Conservation (phyloP, 2,329 filamentous ascomycete genomes). For the Rutstroemia sp. region DNA sequence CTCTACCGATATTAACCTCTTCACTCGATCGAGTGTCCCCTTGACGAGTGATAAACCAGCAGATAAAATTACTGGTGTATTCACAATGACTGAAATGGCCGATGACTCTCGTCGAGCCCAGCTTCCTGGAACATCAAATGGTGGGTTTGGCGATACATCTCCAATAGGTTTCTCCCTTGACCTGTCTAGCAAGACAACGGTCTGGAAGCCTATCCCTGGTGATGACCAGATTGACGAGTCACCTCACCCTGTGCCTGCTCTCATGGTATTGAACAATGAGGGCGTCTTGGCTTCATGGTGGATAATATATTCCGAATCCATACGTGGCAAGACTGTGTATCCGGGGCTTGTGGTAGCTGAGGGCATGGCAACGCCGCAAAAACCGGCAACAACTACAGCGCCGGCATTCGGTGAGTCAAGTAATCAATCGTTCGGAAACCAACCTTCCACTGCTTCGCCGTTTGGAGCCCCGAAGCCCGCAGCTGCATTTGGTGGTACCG, state of each 20-base stretch:
- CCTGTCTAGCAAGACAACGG: conserved; percentile 72
- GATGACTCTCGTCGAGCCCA: conserved; percentile 70
- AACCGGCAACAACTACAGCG: conserved; percentile 13
- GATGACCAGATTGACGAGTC: conserved; percentile 71
- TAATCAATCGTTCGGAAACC: conserved; percentile 10
- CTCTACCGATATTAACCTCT: conserved; percentile 68
- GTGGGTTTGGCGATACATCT: conserved; percentile 61
- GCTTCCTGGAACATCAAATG: conserved; percentile 56
- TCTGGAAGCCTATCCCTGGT: conserved; percentile 67
- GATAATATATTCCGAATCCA: conserved; percentile 82
- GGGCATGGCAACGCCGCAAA: conserved; percentile 19
- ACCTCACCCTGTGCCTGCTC: conserved; percentile 69
- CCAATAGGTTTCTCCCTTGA: conserved; percentile 77
- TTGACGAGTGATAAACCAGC: conserved; percentile 54
- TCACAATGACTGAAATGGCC: conserved; percentile 63
- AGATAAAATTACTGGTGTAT: conserved; percentile 56
- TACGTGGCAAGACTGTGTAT: conserved; percentile 67
- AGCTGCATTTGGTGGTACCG: conserved; percentile 26
- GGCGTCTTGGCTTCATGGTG: conserved; percentile 84
- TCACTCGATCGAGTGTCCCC: conserved; percentile 65
- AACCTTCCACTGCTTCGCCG: conserved; percentile 18
- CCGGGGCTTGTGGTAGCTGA: conserved; percentile 52
- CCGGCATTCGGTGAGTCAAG: conserved; percentile 22
- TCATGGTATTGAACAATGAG: conserved; percentile 83
- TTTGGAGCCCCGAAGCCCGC: conserved; percentile 29